phyloP scores from a whole-genome alignment of 1,284 basidiomycete species.

The Malassezia psittaci region DNA sequence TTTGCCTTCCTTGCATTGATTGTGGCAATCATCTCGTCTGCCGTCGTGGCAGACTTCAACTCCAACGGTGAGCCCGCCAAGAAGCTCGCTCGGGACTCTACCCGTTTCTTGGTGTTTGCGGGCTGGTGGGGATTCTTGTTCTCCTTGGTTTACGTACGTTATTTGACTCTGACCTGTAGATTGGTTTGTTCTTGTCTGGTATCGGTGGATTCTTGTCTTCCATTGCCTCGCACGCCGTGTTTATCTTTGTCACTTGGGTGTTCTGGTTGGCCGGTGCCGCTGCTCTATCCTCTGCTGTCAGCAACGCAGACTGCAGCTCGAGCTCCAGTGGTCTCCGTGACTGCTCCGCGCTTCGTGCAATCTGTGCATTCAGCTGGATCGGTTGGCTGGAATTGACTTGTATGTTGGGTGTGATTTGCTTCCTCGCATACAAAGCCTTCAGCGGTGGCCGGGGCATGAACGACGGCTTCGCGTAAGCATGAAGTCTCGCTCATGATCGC shows the following conservation, averaged over 20 bases:
- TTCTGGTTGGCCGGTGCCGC: slow-evolving; percentile 42
- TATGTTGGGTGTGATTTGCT: slow-evolving; percentile 34
- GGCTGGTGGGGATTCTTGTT: slow-evolving; percentile 46
- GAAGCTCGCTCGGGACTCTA: slow-evolving; percentile 23
- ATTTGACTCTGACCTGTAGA: slow-evolving; percentile 20
- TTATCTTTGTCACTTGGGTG: slow-evolving; percentile 38
- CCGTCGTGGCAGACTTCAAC: slow-evolving; percentile 36
- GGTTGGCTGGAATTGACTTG: slow-evolving; percentile 32
- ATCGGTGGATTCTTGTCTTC: slow-evolving; percentile 42
- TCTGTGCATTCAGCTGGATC: slow-evolving; percentile 45
- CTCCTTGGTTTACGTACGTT: slow-evolving; percentile 36
- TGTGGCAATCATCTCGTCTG: slow-evolving; percentile 39
- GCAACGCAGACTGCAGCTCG: slow-evolving; percentile 12
- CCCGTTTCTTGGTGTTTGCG: slow-evolving; percentile 39
- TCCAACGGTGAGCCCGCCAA: slow-evolving; percentile 25
- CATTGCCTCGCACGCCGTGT: slow-evolving; percentile 42
- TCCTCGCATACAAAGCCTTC: slow-evolving; percentile 40
- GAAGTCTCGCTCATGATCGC: neutral
- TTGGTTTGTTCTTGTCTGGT: slow-evolving; percentile 40
- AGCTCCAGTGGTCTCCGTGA: slow-evolving; percentile 20
- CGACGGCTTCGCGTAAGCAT: slow-evolving; percentile 27
- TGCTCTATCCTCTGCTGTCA: slow-evolving; percentile 32
- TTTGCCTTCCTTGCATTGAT: slow-evolving; percentile 38
- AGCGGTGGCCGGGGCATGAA: slow-evolving; percentile 43
- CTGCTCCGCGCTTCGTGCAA: slow-evolving; percentile 39